phyloP scores from a whole-genome alignment of 352 stramenopile species.

The Phytophthora sojae region DNA sequence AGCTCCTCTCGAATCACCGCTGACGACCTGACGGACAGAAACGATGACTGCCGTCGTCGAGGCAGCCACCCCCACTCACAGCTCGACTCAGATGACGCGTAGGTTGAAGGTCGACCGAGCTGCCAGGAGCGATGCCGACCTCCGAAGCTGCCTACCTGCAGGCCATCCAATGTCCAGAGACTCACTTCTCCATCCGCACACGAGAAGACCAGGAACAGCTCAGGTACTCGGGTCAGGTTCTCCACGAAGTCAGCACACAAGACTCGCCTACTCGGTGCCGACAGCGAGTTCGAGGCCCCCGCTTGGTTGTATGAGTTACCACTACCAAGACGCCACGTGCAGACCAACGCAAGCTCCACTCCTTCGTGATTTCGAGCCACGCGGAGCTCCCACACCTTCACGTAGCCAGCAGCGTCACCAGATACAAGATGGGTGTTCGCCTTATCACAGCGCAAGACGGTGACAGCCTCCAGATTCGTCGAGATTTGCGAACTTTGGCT shows the following conservation, averaged over 20 bases:
- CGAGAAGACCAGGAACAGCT: slow-evolving; percentile 72
- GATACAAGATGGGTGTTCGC: slow-evolving; percentile 67
- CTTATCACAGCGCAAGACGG: slow-evolving; percentile 62
- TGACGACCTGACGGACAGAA: slow-evolving; percentile 7
- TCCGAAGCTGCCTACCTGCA: slow-evolving; percentile 72
- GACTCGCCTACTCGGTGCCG: slow-evolving; percentile 40
- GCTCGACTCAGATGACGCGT: slow-evolving; percentile 48
- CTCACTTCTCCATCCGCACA: slow-evolving; percentile 72
- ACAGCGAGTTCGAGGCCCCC: slow-evolving; percentile 10
- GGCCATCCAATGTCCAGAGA: slow-evolving; percentile 77
- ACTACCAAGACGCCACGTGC: slow-evolving; percentile 53
- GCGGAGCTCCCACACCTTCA: slow-evolving; percentile 76
- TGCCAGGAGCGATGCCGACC: slow-evolving; percentile 69
- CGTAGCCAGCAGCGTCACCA: slow-evolving; percentile 57
- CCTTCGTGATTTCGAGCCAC: slow-evolving; percentile 65
- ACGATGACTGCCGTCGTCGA: slow-evolving; percentile 9
- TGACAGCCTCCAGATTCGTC: slow-evolving; percentile 53
- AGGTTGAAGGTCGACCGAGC: slow-evolving; percentile 61
- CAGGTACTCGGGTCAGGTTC: slow-evolving; percentile 52
- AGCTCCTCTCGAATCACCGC: slow-evolving; percentile 26
- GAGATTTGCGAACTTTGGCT: neutral
- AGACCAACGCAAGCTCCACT: slow-evolving; percentile 62
- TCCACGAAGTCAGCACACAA: slow-evolving; percentile 72
- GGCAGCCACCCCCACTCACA: slow-evolving; percentile 47
- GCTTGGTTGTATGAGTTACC: slow-evolving; percentile 10